Evolutionary conservation across 352 stramenopile genomes (phyloP).

Genomic region (Phytophthora sp.): DNA sequence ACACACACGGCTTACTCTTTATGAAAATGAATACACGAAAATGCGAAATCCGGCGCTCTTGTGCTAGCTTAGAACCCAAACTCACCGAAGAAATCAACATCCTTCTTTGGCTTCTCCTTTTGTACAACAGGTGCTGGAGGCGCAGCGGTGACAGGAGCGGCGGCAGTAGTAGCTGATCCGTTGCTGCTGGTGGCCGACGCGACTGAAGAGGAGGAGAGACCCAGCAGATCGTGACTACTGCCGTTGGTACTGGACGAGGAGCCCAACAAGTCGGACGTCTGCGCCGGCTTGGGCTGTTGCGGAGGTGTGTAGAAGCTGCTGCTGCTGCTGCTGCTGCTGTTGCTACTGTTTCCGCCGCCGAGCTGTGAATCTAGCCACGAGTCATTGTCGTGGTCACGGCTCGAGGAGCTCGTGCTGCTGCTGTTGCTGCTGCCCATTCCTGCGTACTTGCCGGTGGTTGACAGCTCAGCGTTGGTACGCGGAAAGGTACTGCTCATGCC

Average conservation of each 20-base stretch:
- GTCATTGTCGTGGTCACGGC: constrained; percentile 66
- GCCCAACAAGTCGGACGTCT: constrained; percentile 54
- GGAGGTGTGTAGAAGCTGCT: constrained; percentile 22
- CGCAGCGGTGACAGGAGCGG: constrained; percentile 20
- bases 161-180: constrained; percentile 24
- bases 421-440: constrained; percentile 50
- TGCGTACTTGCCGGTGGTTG: constrained; percentile 67
- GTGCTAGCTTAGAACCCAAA: constrained; percentile 70
- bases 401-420: constrained; percentile 36
- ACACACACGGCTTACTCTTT: constrained; percentile 27
- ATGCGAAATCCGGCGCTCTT: background rate
- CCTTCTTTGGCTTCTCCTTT: constrained; percentile 66
- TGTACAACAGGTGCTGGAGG: constrained; percentile 38
- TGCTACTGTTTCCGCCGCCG: constrained; percentile 19
- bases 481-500: constrained; percentile 48
- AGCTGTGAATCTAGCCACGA: constrained; percentile 74
- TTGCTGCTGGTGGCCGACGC: constrained; percentile 24
- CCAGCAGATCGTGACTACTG: constrained; percentile 34
- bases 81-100: constrained; percentile 87
- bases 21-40: constrained; percentile 23
- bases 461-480: constrained; percentile 61
- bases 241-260: constrained; percentile 42
- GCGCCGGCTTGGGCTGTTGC: constrained; percentile 33
- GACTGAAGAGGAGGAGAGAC: constrained; percentile 26
- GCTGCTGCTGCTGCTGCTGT: constrained; percentile 13